Base-by-base conservation (phyloP, 768 basidiomycete species). In the Termitomyces sp. region DNA sequence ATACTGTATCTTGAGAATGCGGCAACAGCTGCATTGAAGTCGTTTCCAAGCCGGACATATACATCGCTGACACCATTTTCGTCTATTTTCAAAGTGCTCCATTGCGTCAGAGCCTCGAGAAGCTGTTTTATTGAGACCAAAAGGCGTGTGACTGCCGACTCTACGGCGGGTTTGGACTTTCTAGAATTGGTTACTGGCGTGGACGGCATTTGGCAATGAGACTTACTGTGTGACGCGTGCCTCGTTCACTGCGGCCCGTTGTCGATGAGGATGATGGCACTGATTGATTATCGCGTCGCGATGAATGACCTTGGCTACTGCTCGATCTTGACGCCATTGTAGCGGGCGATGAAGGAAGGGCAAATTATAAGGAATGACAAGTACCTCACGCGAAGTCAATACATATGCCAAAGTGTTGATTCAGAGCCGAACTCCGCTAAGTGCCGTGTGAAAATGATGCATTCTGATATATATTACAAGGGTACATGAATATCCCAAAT, bases 31-130 rank as follows among this genome's bases (percentile, higher is more conserved):
- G 85, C 83, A 68, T 98, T 98, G 78, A 99, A 98, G 68, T 97
- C 95, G 72, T 98, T 98, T 23, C 97, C 97, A 23, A 99, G 79
- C 54, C 86, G 84, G 53, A 99, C 97, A 72, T 99, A 99, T 53
- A 97, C 91, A 71, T 98, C 93, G 79, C 95, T 97, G 68, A 99
- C 94, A 63, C 90, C 79, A 42, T 71, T 74, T 68, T 96, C 94
- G 56, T 84, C 78, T 64, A 89, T 80, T 64, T 84, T 79, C 59
- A 82, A 72, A 57, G 78, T 78, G 70, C 90, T 91, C 94, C 94
- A 97, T 74, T 82, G 75, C 6, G 90, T 92, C 54, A 97, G 79
- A 1, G 90, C 81, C 69, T 97, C 95, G 37, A 99, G 80, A n/a
- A 99, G 84, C 60, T 91, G 85, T 69, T 98, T 96, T 62, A 98